Base-by-base conservation (phyloP, 345 rosid genomes). In the Dovyalis caffra region DNA sequence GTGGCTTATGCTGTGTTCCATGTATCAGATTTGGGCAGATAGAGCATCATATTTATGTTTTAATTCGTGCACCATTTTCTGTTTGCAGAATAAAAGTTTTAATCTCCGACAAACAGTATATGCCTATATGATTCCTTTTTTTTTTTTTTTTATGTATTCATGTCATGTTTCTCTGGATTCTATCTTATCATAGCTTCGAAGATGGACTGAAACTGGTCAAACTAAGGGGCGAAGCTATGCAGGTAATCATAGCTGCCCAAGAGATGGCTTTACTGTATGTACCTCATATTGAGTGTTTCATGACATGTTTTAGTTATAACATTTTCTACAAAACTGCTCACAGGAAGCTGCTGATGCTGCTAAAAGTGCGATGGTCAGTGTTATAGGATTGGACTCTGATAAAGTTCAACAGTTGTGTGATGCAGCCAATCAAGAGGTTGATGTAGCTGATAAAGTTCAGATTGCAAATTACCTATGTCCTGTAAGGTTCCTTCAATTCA, bases 311-410 rank as follows among this genome's bases (percentile, higher is more conserved):
- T 49, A 64, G 1, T 47, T 53, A 49, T 40, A 33, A 38, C 38
- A 26, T 70, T 66, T 21, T 70, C 49, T 29, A 8, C 20, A 23
- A 43, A 72, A 64, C 63, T 84, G 34, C 66, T 53, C 77, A 43
- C 84, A 96, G 99, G 98, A 90, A 61, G 99, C 99, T 35, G 91
- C 97, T 60, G 97, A 96, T 90, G 97, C 97, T 81, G 97, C 93
- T 57, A 88, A 85, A 83, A 71, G 97, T 87, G 99, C 92, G 37
- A 96, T 96, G 99, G 94, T 93, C 77, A 96, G 99, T 83, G 74
- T 96, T 77, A 89, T 96, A 76, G 98, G 99, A 61, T 79, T 96
- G 77, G 94, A 92, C 79, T 82, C 97, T 0, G 94, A 88, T 14
- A 89, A 93, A 83, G 98, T 90, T 79, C 97, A 86, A 76, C 87